phyloP scores from a whole-genome alignment of 2,329 filamentous ascomycete genomes.

The Bimuria novae-zelandiae region DNA sequence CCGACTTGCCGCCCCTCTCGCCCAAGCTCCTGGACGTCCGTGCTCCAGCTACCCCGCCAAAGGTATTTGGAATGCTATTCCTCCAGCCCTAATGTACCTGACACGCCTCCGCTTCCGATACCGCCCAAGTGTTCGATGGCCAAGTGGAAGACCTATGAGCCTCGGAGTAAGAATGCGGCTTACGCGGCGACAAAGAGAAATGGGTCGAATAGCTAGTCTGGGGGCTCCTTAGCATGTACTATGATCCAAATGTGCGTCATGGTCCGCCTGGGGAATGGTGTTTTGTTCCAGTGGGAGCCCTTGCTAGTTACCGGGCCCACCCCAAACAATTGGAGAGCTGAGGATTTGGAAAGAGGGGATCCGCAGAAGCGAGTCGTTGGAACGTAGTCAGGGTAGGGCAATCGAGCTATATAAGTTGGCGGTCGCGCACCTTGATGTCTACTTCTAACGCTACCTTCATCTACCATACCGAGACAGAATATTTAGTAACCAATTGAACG shows the following conservation, averaged over 20 bases:
- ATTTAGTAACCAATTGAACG: constrained; percentile 4
- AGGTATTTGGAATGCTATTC: constrained; percentile 8
- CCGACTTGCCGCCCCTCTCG: not conserved
- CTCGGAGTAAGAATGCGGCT: too few relatives aligned
- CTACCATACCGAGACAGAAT: constrained; percentile 1
- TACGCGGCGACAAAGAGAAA: too few relatives aligned
- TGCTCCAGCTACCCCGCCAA: constrained; percentile 13
- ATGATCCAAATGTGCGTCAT: too few relatives aligned
- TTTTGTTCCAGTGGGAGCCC: too few relatives aligned
- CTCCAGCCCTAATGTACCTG: not conserved
- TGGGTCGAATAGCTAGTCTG: too few relatives aligned
- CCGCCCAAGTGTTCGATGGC: not conserved
- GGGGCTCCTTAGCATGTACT: too few relatives aligned
- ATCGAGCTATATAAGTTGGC: not conserved
- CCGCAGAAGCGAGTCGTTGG: constrained; percentile 1
- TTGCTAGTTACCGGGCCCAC: not conserved
- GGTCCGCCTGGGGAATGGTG: too few relatives aligned
- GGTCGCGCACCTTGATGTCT: constrained; percentile 12
- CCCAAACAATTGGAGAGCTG: too few relatives aligned
- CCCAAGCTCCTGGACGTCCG: too few relatives aligned
- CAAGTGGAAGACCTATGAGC: not conserved
- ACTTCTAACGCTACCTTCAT: not conserved
- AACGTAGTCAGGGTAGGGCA: too few relatives aligned
- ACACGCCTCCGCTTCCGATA: not conserved
- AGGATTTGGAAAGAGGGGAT: not conserved